Percentiles rank a stretch among this genome's conserved stretches.
phyloP scores from a whole-genome alignment of 805 yeast species.

The Cyberlindnera japonica region DNA sequence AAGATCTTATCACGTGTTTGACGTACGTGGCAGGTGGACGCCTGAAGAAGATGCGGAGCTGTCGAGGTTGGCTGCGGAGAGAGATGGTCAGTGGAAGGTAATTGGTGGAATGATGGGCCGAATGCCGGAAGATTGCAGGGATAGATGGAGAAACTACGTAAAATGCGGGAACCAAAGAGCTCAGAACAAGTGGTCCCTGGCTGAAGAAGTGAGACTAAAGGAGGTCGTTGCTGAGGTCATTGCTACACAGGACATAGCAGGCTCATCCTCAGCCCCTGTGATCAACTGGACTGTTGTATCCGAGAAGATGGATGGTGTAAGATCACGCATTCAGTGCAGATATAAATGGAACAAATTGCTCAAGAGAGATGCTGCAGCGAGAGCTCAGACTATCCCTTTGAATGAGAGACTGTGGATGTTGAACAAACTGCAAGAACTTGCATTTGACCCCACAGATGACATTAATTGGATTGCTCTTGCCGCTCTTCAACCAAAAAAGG shows the following conservation, averaged over 20 bases:
- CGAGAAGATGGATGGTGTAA: constrained; percentile 82
- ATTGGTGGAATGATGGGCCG: constrained; percentile 79
- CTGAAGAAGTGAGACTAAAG: constrained; percentile 63
- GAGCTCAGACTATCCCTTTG: constrained; percentile 40
- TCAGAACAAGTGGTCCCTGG: constrained; percentile 72
- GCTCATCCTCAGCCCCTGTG: constrained; percentile 28
- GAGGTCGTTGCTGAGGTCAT: constrained; percentile 51
- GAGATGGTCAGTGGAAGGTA: constrained; percentile 83
- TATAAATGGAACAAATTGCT: constrained; percentile 89
- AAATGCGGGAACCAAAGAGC: constrained; percentile 82
- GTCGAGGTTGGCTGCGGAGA: constrained; percentile 56
- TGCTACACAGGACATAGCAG: constrained; percentile 27
- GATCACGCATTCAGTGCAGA: constrained; percentile 92
- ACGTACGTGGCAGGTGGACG: constrained; percentile 88
- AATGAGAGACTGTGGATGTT: constrained; percentile 51
- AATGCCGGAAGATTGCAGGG: constrained; percentile 98
- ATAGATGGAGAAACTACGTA: constrained; percentile 92
- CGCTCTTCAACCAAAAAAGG: constrained; percentile 37
- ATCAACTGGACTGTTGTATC: constrained; percentile 92
- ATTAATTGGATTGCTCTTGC: constrained; percentile 58
- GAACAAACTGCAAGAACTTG: constrained; percentile 41
- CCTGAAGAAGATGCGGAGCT: constrained; percentile 72
- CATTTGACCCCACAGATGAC: constrained; percentile 38
- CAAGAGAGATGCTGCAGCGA: constrained; percentile 49
- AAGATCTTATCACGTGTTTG: constrained; percentile 82